These are phyloP conservation scores for Angomonas deanei DNA, from an alignment of 208 protist genomes.

Conservation along the genomic window DNA sequence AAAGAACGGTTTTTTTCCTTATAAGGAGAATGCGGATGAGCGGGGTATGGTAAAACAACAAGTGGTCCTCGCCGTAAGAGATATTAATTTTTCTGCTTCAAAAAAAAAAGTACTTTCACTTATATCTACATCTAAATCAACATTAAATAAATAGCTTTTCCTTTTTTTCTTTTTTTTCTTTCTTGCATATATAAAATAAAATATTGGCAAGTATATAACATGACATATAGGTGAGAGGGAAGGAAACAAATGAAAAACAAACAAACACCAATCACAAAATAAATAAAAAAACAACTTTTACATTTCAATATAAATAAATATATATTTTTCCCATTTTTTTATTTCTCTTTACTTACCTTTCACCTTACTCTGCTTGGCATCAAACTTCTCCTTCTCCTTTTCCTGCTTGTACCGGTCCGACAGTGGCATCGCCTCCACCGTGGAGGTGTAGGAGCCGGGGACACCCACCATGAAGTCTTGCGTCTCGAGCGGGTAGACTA, in stretches of 20 bases:
- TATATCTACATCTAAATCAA: neutral
- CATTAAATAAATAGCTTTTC: neutral
- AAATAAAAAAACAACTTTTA: conserved; percentile 9
- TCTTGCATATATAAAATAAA: neutral
- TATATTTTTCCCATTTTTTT: conserved; percentile 14
- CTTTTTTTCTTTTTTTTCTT: conserved; percentile 4
- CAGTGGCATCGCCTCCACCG: conserved; percentile 46
- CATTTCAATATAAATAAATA: conserved; percentile 2
- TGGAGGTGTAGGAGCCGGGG: conserved; percentile 68
- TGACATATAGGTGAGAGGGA: neutral
- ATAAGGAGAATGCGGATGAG: neutral
- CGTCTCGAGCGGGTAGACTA: conserved; percentile 70
- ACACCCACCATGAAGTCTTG: conserved; percentile 64
- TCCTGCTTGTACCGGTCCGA: conserved; percentile 57
- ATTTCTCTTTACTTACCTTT: conserved; percentile 15
- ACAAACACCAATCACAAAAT: conserved; percentile 1
- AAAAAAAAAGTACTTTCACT: neutral
- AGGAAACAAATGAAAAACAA: conserved; percentile 5
- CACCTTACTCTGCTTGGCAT: conserved; percentile 10
- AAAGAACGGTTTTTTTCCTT: conserved; percentile 3
- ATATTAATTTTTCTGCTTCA: neutral
- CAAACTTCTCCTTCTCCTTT: conserved; percentile 37
- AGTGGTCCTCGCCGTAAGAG: neutral
- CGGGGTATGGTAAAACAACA: neutral
- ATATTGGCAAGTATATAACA: conserved; percentile 2